phyloP scores from a whole-genome alignment of 1,284 basidiomycete species.

The Trametes hirsuta region DNA sequence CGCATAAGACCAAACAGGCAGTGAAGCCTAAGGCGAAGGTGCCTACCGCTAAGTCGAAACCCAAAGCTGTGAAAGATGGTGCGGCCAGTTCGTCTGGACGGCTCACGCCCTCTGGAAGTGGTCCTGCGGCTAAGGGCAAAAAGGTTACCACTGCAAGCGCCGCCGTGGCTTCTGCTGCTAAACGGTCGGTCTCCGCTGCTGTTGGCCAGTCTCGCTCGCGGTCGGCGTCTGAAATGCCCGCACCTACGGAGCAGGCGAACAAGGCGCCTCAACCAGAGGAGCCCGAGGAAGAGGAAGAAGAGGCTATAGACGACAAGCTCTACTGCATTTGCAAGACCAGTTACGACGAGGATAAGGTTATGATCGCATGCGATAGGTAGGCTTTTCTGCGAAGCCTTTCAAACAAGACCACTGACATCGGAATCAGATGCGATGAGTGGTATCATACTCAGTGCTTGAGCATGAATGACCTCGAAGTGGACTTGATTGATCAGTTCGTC shows the following conservation, averaged over 20 bases:
- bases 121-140: constrained; percentile 30
- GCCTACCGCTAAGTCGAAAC: constrained; percentile 38
- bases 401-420: constrained; percentile 9
- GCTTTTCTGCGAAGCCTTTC: constrained; percentile 1
- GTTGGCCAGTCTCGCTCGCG: constrained; percentile 57
- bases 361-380: constrained; percentile 91
- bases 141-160: constrained; percentile 30
- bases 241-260: constrained; percentile 37
- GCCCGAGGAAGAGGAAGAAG: constrained; percentile 52
- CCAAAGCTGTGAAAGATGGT: constrained; percentile 27
- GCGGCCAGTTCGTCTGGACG: constrained; percentile 14
- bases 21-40: constrained; percentile 47
- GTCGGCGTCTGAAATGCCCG: constrained; percentile 69
- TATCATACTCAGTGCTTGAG: constrained; percentile 83
- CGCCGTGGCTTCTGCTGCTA: constrained; percentile 25
- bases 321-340: constrained; percentile 84
- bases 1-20: constrained; percentile 41
- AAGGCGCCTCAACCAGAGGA: constrained; percentile 44
- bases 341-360: constrained; percentile 81
- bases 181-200: constrained; percentile 33
- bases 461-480: constrained; percentile 76
- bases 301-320: constrained; percentile 71
- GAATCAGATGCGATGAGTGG: constrained; percentile 82
- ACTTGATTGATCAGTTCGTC: constrained; percentile 86
- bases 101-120: constrained; percentile 25